Conservation (phyloP, 495 filamentous ascomycete species). For the Neurospora sp. region DNA sequence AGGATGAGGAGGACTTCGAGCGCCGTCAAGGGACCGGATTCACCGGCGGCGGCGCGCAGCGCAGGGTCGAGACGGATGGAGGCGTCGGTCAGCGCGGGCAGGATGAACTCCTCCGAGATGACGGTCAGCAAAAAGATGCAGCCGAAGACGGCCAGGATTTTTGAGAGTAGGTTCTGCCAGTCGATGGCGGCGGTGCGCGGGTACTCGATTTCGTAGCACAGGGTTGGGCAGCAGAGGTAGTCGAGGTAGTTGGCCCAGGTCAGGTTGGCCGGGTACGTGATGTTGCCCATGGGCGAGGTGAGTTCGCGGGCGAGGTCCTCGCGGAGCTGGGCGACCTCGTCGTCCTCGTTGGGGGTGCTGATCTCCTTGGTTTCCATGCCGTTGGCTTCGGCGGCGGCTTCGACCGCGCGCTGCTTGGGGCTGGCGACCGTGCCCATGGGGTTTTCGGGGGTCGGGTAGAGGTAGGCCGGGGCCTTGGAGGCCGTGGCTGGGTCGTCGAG, state of each 20-base stretch:
- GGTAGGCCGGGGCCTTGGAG: constrained; percentile 57
- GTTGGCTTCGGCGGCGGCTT: constrained; percentile 16
- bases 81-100: constrained; percentile 78
- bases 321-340: constrained; percentile 55
- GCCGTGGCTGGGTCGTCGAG: constrained; percentile 70
- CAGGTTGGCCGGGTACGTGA: constrained; percentile 87
- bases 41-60: constrained; percentile 13
- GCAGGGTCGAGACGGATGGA: constrained; percentile 47
- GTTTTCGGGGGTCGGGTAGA: constrained; percentile 61
- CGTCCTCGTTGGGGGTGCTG: constrained; percentile 29
- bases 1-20: constrained; percentile 69
- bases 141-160: constrained; percentile 84
- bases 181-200: constrained; percentile 63
- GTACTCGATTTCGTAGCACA: constrained; percentile 97
- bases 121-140: constrained; percentile 92
- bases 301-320: constrained; percentile 85
- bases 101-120: constrained; percentile 89
- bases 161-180: constrained; percentile 77
- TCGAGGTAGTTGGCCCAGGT: constrained; percentile 73
- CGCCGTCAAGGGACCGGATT: constrained; percentile 29
- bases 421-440: constrained; percentile 32
- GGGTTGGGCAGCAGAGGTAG: constrained; percentile 83
- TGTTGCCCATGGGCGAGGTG: constrained; percentile 75
- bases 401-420: constrained; percentile 16
- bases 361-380: constrained; percentile 32